These are phyloP conservation scores for Pythium chondricola DNA, from an alignment of 352 stramenopile genomes.

Conservation along the genomic window DNA sequence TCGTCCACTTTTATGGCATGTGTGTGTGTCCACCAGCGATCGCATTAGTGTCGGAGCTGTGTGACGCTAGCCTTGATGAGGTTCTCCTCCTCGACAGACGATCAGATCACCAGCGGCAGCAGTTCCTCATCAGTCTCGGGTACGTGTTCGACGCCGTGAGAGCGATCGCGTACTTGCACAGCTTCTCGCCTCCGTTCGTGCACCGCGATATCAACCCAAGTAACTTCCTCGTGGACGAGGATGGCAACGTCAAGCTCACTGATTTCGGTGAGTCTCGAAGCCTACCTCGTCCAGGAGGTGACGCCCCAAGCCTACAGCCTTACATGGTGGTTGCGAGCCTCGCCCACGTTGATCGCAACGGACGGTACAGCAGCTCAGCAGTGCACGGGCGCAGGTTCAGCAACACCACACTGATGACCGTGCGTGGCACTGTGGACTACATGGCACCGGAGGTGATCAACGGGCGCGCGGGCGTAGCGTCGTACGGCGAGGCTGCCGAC, in stretches of 20 bases:
- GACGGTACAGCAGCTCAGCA: constrained; percentile 7
- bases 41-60: constrained; percentile 66
- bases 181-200: constrained; percentile 59
- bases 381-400: too few relatives aligned
- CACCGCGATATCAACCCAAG: constrained; percentile 66
- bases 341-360: constrained; percentile 4
- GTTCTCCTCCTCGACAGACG: constrained; percentile 49
- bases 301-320: constrained; percentile 1
- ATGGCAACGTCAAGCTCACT: constrained; percentile 24
- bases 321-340: constrained; percentile 16
- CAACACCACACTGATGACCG: neutral
- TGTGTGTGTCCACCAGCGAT: constrained; percentile 67
- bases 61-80: constrained; percentile 43
- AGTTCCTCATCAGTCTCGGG: constrained; percentile 45
- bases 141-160: constrained; percentile 57
- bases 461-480: constrained; percentile 33
- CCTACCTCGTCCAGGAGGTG: constrained; percentile 6
- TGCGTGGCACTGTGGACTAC: constrained; percentile 58
- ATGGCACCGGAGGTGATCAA: constrained; percentile 83
- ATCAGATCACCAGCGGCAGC: constrained; percentile 23
- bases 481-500: constrained; percentile 69
- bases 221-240: constrained; percentile 63
- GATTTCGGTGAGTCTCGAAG: constrained; percentile 33
- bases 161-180: constrained; percentile 60
- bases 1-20: constrained; percentile 75